These are phyloP conservation scores for Pichia sp. DNA, from an alignment of 1,139 yeast genomes.

Conservation along the genomic window DNA sequence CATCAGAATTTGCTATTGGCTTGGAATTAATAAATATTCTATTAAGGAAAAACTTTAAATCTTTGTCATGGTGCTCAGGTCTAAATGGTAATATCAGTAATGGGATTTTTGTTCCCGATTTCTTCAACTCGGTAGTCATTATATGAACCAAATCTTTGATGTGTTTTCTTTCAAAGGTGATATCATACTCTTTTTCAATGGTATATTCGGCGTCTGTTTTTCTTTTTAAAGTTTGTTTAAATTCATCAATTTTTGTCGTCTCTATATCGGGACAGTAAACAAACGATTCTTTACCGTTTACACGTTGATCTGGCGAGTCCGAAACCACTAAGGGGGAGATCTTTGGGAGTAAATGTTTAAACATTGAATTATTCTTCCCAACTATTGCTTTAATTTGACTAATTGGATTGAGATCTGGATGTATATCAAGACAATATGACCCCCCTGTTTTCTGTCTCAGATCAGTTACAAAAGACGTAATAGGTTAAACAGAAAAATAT, in stretches of 20 bases:
- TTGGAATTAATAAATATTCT: slow-evolving; percentile 47
- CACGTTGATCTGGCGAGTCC: slow-evolving; percentile 1
- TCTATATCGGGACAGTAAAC: slow-evolving; percentile 25
- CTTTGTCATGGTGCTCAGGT: slow-evolving; percentile 52
- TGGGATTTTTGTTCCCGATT: slow-evolving; percentile 51
- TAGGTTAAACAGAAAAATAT: neutral
- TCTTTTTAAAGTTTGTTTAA: slow-evolving; percentile 20
- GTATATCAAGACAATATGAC: neutral
- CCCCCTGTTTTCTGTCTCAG: neutral
- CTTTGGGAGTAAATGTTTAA: slow-evolving; percentile 3
- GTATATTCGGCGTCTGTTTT: slow-evolving; percentile 25
- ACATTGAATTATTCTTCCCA: neutral
- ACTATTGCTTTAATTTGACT: neutral
- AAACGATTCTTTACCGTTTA: slow-evolving; percentile 20
- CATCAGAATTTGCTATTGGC: slow-evolving; percentile 33
- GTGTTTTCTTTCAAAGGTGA: slow-evolving; percentile 55
- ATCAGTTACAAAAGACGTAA: neutral
- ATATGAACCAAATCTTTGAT: slow-evolving; percentile 58
- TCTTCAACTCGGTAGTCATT: slow-evolving; percentile 59
- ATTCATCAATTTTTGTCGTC: slow-evolving; percentile 19
- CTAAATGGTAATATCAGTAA: slow-evolving; percentile 64
- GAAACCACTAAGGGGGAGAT: slow-evolving; percentile 7
- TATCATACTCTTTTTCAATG: slow-evolving; percentile 19
- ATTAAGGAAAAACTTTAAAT: slow-evolving; percentile 46
- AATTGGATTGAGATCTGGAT: too few relatives aligned